A percentile compares a stretch with the other conserved stretches of the same genome.
These are phyloP conservation scores for Colletotrichum kahawae DNA, from an alignment of 2,329 filamentous ascomycete genomes.

Conservation along the genomic window DNA sequence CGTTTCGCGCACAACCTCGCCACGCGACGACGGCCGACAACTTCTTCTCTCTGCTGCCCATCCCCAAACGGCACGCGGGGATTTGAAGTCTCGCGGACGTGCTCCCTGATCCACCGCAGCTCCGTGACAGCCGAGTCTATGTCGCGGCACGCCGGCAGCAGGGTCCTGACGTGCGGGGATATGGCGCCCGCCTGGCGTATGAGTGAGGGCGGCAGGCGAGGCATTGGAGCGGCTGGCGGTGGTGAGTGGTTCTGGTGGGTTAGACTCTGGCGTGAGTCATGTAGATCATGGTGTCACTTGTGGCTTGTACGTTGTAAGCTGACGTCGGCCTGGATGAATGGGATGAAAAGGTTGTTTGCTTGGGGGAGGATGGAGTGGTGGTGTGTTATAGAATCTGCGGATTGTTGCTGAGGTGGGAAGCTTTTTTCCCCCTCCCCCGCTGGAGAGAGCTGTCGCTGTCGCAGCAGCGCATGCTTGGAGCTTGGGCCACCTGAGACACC, in stretches of 20 bases:
- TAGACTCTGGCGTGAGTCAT: background rate
- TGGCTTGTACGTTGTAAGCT: background rate
- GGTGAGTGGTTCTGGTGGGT: background rate
- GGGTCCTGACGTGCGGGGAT: slow-evolving; percentile 60
- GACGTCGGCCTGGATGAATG: background rate
- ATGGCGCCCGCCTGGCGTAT: slow-evolving; percentile 58
- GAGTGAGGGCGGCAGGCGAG: slow-evolving; percentile 65
- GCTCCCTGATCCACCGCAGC: slow-evolving; percentile 73
- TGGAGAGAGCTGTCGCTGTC: background rate
- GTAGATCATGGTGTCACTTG: background rate
- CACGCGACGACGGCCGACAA: background rate
- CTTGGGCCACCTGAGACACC: slow-evolving; percentile 5
- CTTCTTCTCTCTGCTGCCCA: background rate
- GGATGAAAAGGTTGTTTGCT: background rate
- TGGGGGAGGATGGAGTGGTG: background rate
- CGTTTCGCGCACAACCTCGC: slow-evolving; percentile 52
- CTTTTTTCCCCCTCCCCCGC: background rate
- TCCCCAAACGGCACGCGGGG: background rate
- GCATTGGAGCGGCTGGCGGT: slow-evolving; percentile 51
- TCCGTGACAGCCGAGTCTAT: slow-evolving; percentile 70
- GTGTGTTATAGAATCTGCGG: background rate
- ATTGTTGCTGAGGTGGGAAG: background rate
- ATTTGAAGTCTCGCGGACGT: slow-evolving; percentile 40
- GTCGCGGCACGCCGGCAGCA: slow-evolving; percentile 69
- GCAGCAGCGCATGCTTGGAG: background rate